Percentiles rank a stretch among this genome's conserved stretches.
phyloP scores from a whole-genome alignment of 2,329 filamentous ascomycete genomes.

The Alternaria consortialis region DNA sequence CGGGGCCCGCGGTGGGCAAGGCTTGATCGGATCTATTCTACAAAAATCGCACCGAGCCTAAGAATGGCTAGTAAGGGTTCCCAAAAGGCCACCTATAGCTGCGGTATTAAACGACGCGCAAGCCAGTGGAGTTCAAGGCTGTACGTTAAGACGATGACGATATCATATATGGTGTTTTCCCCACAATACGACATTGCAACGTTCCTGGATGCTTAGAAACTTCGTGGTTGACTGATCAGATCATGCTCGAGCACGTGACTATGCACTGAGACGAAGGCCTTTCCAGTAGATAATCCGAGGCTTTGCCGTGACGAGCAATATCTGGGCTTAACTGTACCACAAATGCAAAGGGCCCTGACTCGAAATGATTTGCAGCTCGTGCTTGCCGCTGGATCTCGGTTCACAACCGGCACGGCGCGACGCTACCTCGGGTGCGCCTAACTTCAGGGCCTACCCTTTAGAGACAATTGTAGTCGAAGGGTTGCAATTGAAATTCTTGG shows the following conservation, averaged over 20 bases:
- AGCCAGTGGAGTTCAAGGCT: conserved; percentile 8
- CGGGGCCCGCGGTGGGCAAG: conserved; percentile 7
- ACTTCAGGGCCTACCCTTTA: conserved; percentile 13
- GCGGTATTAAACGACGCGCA: conserved; percentile 17
- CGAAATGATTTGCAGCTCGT: conserved; percentile 28
- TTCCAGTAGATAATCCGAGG: conserved; percentile 3
- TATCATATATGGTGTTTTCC: neutral
- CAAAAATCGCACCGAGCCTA: conserved; percentile 11
- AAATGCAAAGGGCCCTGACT: conserved; percentile 21
- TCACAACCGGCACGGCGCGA: conserved; percentile 35
- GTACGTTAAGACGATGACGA: conserved; percentile 9
- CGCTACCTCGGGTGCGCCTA: conserved; percentile 32
- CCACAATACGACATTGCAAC: conserved; percentile 4
- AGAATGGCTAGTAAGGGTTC: conserved; percentile 13
- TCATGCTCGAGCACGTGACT: conserved; percentile 6
- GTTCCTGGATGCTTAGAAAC: conserved; percentile 2
- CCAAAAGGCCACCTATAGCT: conserved; percentile 5
- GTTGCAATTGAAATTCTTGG: neutral
- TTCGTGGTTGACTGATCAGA: neutral
- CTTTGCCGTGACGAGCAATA: conserved; percentile 14
- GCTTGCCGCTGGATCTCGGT: conserved; percentile 36
- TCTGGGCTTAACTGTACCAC: conserved; percentile 1
- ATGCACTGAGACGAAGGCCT: neutral
- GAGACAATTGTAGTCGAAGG: neutral
- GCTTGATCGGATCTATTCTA: conserved; percentile 10